Base-by-base conservation (phyloP, 768 basidiomycete genomes). In the Lactarius sanguifluus region DNA sequence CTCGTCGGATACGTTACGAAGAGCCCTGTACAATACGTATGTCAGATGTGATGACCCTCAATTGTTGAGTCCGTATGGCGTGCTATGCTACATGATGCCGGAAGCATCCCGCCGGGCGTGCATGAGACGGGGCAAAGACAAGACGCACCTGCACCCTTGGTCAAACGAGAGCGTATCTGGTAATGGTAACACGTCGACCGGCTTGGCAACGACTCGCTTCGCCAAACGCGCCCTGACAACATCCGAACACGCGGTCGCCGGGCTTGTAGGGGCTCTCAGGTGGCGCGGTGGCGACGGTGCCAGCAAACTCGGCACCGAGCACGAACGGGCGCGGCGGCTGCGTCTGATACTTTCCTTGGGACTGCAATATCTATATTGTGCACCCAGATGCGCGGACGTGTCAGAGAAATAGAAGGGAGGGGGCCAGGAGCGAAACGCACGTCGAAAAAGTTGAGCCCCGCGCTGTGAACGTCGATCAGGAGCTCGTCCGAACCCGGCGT, bases 221-320 rank as follows among this genome's bases (percentile, higher is more conserved):
- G 2, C 89, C 92, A 75, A 85, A 94, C 2, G 88, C 80, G 7
- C 96, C 97, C 72, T 91, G 88, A 0, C 80, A 81, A 15, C 84
- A 84, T 7, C 96, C 96, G 71, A 97, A 96, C 0, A 99, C 91
- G 50, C 92, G 81, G 69, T 97, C 92, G 4, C 96, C 96, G 2
- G 82, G 85, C 73, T 88, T 86, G 72, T 87, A 91, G 0, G 83
- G 82, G 73, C 93, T 96, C 8, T 87, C 90, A 34, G 81, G 73
- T 4, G 96, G 96, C 28, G 96, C 88, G 28, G 88, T 89, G 4
- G 91, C 93, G 66, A 98, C 87, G 64, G 77, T 81, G 0, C 96
- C 96, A 3, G 94, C 85, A 72, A 98, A 91, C 76, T 99, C 92
- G 43, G 85, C 80, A 18, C 95, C 95, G 6, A 95, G 83, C 7